These are phyloP conservation scores for Naganishia sp. DNA, from an alignment of 1,284 basidiomycete species.

Conservation along the genomic window DNA sequence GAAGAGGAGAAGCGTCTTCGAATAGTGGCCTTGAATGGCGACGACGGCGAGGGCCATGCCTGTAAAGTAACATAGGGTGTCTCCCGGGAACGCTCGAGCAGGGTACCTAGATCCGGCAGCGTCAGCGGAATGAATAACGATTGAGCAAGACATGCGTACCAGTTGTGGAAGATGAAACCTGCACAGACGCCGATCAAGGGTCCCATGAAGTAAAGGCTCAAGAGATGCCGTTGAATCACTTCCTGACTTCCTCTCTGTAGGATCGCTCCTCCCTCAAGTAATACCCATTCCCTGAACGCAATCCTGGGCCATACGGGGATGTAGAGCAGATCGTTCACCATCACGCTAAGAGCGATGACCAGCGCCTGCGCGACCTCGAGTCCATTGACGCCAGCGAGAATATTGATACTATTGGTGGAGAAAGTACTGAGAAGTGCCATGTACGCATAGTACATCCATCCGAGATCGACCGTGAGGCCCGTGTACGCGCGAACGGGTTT, in stretches of 20 bases:
- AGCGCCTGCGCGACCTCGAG: constrained; percentile 92
- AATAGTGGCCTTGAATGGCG: constrained; percentile 94
- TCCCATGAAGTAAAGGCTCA: constrained; percentile 95
- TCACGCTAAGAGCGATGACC: constrained; percentile 86
- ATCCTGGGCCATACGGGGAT: constrained; percentile 61
- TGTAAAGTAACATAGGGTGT: constrained; percentile 96
- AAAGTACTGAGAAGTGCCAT: constrained; percentile 96
- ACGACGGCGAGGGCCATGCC: constrained; percentile 98
- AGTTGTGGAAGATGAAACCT: constrained; percentile 91
- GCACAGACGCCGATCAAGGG: constrained; percentile 87
- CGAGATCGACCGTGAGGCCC: constrained; percentile 84
- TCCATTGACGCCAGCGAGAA: constrained; percentile 96
- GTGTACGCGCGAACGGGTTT: constrained; percentile 63
- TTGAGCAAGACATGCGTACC: constrained; percentile 60
- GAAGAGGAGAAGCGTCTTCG: constrained; percentile 93
- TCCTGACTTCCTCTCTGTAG: constrained; percentile 66
- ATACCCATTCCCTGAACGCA: constrained; percentile 57
- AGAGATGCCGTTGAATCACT: constrained; percentile 85
- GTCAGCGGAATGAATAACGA: constrained; percentile 8
- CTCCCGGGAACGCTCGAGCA: constrained; percentile 89
- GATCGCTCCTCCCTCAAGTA: constrained; percentile 48
- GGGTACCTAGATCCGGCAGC: constrained; percentile 76
- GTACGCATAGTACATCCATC: constrained; percentile 93
- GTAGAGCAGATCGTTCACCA: constrained; percentile 88
- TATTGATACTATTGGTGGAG: constrained; percentile 97